A percentile compares a stretch with the other conserved stretches of the same genome.
These are phyloP conservation scores for Sophora flavescens DNA, from an alignment of 306 rosid species.

Conservation along the genomic window DNA sequence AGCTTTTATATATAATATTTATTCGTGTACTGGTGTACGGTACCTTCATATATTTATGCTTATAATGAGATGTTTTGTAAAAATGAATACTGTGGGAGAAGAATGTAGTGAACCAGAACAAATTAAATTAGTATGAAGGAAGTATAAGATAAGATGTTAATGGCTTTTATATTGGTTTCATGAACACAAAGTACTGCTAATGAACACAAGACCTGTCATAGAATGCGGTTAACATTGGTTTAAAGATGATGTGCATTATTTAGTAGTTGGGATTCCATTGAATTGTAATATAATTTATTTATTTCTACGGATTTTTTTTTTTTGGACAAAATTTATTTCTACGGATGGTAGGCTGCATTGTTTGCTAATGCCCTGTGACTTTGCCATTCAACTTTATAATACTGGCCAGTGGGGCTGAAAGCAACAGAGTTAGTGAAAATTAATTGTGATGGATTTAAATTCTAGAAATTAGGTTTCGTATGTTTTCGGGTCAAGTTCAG, in stretches of 20 bases:
- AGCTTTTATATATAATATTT: neutral
- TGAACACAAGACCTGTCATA: neutral
- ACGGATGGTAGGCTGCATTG: neutral
- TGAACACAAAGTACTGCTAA: neutral
- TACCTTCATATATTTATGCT: slow-evolving; percentile 22
- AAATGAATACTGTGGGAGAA: neutral
- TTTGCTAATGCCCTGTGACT: neutral
- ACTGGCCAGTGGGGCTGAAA: neutral
- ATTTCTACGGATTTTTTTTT: neutral
- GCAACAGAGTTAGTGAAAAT: neutral
- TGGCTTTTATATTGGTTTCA: neutral
- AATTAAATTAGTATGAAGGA: neutral
- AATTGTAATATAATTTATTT: neutral
- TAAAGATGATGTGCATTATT: neutral
- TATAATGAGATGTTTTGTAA: neutral
- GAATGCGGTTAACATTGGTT: neutral
- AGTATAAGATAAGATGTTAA: neutral
- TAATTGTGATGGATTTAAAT: no score
- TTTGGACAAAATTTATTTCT: no score
- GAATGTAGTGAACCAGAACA: neutral
- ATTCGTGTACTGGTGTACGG: neutral
- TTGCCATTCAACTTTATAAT: neutral
- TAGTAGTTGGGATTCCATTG: neutral
- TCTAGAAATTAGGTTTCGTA: no score
- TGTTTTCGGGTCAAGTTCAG: no score